Base-by-base conservation (phyloP, 2,329 filamentous ascomycete genomes). In the Daldinia sp. region DNA sequence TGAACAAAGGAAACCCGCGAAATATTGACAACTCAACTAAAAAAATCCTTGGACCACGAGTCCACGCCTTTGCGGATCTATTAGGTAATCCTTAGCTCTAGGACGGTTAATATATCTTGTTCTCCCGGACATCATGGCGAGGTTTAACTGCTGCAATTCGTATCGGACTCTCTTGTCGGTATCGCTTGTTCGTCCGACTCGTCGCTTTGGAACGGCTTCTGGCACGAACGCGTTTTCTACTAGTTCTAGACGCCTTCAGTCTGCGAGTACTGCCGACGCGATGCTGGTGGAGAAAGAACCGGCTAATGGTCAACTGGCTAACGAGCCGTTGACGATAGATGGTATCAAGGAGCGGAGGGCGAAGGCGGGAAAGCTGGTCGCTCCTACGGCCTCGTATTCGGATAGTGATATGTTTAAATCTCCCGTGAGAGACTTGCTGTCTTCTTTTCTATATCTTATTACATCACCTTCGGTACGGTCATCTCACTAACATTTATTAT, bases 331-430 rank as follows among this genome's bases (percentile, higher is more conserved):
- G 72, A 88, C 87, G 41, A 77, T 92, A 73, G 84, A 88, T 69
- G 87, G 87, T 63, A 87, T 96, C 58, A 77, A 85, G 55, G 86
- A 85, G 35, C 83, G 90, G 69, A 86, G 94, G 49, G 85, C 84
- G 64, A 91, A 90, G 72, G 85, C 87, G n/a, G 90, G 90, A 2
- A 88, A 86, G 71, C 81, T 95, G 35, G 82, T 91, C 66, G 91
- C 89, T 15, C 90, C 90, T 34, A 85, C 92, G 47, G 94, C 94
- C 29, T 91, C 93, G 8, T 84, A 85, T 51, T 89, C 90, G 2
- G 89, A 90, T 76, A 92, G 91, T 76, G 90, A 94, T 71, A 88
- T 91, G 81, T 97, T 96, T 79, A 95, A 95, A 78, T 87, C 87
- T 53, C 83, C 87, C 56, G 88, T 91, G 77, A 71, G 85, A 73